Evolutionary conservation across 805 yeast genomes (phyloP).

Genomic region (Saturnispora hagleri): DNA sequence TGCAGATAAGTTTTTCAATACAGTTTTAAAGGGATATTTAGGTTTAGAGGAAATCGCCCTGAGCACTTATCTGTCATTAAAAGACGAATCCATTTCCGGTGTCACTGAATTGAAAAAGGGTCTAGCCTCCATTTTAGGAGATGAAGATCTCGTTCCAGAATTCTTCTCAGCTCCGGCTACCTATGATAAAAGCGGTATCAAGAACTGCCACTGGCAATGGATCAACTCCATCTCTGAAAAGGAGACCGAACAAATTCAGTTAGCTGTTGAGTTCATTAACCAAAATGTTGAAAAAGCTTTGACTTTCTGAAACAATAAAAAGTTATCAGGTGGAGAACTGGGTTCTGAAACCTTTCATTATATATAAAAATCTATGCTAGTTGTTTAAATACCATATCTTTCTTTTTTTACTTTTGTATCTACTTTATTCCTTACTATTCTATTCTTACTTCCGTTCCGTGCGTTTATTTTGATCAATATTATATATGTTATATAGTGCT

Average conservation of each 20-base stretch:
- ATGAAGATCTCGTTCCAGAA: constrained; percentile 19
- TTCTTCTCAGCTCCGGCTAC: constrained; percentile 53
- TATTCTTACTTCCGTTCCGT: background rate
- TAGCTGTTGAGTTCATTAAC: constrained; percentile 45
- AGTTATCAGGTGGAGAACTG: background rate
- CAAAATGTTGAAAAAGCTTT: constrained; percentile 54
- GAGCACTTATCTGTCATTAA: constrained; percentile 46
- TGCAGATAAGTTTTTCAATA: constrained; percentile 63
- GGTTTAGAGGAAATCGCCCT: constrained; percentile 51
- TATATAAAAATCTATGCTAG: background rate
- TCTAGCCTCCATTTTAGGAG: constrained; percentile 1
- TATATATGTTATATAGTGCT: too few relatives aligned
- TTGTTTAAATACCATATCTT: background rate
- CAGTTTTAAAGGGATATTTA: constrained; percentile 29
- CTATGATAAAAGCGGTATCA: constrained; percentile 46
- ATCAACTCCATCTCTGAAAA: constrained; percentile 38
- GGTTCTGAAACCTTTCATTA: background rate
- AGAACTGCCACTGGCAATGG: constrained; percentile 44
- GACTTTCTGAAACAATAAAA: constrained; percentile 23
- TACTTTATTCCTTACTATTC: background rate
- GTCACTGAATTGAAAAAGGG: constrained; percentile 36
- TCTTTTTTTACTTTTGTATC: background rate
- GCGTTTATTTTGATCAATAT: too few relatives aligned
- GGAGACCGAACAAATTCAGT: constrained; percentile 47
- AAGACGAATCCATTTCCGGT: constrained; percentile 40